phyloP scores from a whole-genome alignment of 768 basidiomycete genomes.

The Phanerodontia chrysosporium region DNA sequence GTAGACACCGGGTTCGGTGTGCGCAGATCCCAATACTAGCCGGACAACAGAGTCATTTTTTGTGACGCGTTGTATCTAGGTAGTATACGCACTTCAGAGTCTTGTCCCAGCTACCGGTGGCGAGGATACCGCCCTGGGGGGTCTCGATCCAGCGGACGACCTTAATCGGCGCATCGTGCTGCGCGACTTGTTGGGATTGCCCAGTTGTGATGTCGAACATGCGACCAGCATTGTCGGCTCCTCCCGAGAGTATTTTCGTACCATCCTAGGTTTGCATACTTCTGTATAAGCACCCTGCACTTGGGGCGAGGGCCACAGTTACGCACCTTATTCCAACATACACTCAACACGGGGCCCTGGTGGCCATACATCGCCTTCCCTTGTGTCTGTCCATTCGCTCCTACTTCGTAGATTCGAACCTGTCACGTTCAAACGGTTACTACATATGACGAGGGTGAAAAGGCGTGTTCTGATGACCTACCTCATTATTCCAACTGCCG shows the following conservation, averaged over 20 bases:
- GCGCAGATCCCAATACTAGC: constrained; percentile 95
- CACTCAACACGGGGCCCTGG: constrained; percentile 82
- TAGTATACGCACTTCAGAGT: constrained; percentile 89
- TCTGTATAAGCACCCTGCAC: too few relatives aligned
- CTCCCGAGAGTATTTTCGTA: constrained; percentile 87
- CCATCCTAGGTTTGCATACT: constrained; percentile 88
- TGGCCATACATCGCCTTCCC: constrained; percentile 89
- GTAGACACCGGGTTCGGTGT: constrained; percentile 70
- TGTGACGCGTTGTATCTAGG: too few relatives aligned
- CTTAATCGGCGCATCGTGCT: constrained; percentile 86
- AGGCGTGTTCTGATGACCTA: constrained; percentile 45
- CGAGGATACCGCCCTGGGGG: constrained; percentile 76
- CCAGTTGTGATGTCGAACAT: constrained; percentile 89
- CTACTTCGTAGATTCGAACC: constrained; percentile 93
- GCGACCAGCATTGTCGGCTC: constrained; percentile 91
- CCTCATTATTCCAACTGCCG: constrained; percentile 81
- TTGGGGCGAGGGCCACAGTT: constrained; percentile 42
- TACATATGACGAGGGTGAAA: constrained; percentile 47
- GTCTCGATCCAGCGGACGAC: constrained; percentile 79
- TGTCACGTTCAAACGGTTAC: constrained; percentile 39
- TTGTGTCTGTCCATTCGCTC: constrained; percentile 71
- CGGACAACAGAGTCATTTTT: too few relatives aligned
- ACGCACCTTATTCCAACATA: constrained; percentile 88
- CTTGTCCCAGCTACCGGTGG: constrained; percentile 99
- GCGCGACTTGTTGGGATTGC: constrained; percentile 76